These are phyloP conservation scores for Wickerhamiella pararugosa DNA, from an alignment of 1,139 yeast species.

Conservation along the genomic window DNA sequence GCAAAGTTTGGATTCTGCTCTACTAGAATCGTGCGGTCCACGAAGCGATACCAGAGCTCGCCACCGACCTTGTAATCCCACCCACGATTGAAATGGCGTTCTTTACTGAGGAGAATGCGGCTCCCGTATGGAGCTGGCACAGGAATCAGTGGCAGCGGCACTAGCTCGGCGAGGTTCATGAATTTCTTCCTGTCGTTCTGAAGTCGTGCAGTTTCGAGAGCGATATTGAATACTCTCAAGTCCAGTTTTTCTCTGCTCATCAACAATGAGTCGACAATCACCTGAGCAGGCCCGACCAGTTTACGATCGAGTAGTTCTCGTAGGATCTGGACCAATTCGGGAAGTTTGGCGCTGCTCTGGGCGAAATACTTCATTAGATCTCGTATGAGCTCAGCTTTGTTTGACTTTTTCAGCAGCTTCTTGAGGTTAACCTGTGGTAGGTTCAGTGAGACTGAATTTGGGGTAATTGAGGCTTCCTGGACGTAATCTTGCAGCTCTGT, in stretches of 20 bases:
- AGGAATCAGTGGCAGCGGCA: not conserved
- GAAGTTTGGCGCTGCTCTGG: not conserved
- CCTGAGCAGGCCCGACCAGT: slow-evolving; percentile 10
- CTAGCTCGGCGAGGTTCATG: not conserved
- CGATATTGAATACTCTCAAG: not conserved
- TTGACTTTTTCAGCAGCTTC: not conserved
- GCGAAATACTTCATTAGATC: slow-evolving; percentile 2
- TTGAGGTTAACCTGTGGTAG: not conserved
- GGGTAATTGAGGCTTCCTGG: not conserved
- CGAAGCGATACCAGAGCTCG: not conserved
- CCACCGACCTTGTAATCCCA: not conserved
- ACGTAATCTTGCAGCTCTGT: not conserved
- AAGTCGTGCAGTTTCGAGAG: not conserved
- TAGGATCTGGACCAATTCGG: slow-evolving; percentile 8
- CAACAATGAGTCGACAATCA: slow-evolving; percentile 12
- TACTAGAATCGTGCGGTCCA: not conserved
- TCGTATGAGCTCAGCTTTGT: not conserved
- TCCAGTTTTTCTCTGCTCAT: slow-evolving; percentile 5
- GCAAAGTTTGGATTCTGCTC: not conserved
- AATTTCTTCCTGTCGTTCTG: slow-evolving; percentile 2
- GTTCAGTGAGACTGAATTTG: not conserved
- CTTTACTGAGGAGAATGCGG: not conserved
- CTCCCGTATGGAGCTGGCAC: not conserved
- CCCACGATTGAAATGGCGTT: not conserved
- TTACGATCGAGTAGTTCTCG: slow-evolving; percentile 8